Percentiles rank a stretch among this genome's conserved stretches.
These are phyloP conservation scores for Phyllosticta capitalensis DNA, from an alignment of 2,329 filamentous ascomycete genomes.

Conservation along the genomic window DNA sequence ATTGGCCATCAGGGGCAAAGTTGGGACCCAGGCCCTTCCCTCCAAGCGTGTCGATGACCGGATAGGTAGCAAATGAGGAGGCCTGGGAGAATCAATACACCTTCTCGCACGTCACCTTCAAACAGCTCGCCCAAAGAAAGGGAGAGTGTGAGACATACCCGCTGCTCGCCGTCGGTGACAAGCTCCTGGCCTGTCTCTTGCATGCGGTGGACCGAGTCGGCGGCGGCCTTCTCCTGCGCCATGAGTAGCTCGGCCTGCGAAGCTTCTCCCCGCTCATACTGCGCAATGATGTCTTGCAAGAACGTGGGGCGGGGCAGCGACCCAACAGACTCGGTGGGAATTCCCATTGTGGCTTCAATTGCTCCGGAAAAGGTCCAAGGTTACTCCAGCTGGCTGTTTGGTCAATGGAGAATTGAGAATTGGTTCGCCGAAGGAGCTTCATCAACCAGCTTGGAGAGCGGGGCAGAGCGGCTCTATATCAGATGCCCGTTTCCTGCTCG, in stretches of 20 bases:
- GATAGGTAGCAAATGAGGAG: conserved; percentile 25
- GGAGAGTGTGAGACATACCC: conserved; percentile 6
- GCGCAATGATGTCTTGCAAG: conserved; percentile 21
- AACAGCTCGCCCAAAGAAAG: not conserved
- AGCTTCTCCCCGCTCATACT: conserved; percentile 20
- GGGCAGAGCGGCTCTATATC: not conserved
- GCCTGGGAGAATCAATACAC: conserved; percentile 6
- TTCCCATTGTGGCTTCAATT: conserved; percentile 8
- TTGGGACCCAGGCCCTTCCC: conserved; percentile 22
- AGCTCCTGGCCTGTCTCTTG: conserved; percentile 19
- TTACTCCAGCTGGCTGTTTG: not conserved
- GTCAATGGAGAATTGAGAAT: not conserved
- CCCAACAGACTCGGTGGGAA: conserved; percentile 13
- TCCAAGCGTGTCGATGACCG: conserved; percentile 21
- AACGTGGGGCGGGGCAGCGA: conserved; percentile 12
- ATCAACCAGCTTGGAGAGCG: not conserved
- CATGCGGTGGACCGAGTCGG: conserved; percentile 21
- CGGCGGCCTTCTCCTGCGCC: conserved; percentile 23
- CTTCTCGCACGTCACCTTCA: not conserved
- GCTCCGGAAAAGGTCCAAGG: not conserved
- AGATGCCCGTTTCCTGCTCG: not conserved
- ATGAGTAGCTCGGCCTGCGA: conserved; percentile 17
- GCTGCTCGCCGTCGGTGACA: conserved; percentile 25
- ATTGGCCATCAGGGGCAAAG: conserved; percentile 22
- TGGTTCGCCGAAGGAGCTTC: not conserved